Percentiles rank a stretch among this genome's conserved stretches.
phyloP scores from a whole-genome alignment of 2,329 filamentous ascomycete genomes.

The Ophiocordyceps camponoti-rufipedis region DNA sequence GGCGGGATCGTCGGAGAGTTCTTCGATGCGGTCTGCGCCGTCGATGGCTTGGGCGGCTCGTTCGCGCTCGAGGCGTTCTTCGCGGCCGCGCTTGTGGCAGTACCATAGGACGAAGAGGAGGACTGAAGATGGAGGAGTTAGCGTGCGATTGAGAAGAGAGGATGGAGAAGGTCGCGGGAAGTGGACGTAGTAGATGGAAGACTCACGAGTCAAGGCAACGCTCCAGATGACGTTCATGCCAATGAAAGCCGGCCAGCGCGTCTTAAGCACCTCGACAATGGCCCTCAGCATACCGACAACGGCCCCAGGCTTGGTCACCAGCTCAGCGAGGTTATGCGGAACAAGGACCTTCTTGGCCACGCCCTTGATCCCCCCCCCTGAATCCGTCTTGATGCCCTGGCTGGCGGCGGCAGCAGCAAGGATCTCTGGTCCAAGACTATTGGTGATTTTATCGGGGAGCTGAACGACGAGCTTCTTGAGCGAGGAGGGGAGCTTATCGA shows the following conservation, averaged over 20 bases:
- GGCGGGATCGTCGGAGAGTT: constrained; percentile 28
- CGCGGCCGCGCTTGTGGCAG: constrained; percentile 85
- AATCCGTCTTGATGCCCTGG: constrained; percentile 41
- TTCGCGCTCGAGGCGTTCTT: constrained; percentile 56
- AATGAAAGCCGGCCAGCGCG: constrained; percentile 77
- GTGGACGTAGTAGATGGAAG: background rate
- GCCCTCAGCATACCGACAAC: constrained; percentile 69
- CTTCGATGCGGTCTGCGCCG: constrained; percentile 24
- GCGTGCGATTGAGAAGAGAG: background rate
- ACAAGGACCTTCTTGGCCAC: constrained; percentile 49
- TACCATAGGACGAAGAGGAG: constrained; percentile 94
- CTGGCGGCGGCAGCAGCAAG: constrained; percentile 63
- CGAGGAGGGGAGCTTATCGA: constrained; percentile 54
- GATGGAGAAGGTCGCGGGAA: background rate
- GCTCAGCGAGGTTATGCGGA: constrained; percentile 55
- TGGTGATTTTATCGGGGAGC: constrained; percentile 66
- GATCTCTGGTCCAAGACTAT: constrained; percentile 60
- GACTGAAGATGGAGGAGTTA: constrained; percentile 28
- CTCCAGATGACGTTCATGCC: constrained; percentile 87
- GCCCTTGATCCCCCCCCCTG: constrained; percentile 37
- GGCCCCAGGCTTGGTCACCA: constrained; percentile 76
- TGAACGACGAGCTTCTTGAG: constrained; percentile 75
- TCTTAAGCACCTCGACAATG: constrained; percentile 77
- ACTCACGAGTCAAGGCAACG: constrained; percentile 66
- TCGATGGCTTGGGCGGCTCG: constrained; percentile 19